Evolutionary conservation across 768 basidiomycete species (phyloP).

Genomic region (Lactarius trivialis): DNA sequence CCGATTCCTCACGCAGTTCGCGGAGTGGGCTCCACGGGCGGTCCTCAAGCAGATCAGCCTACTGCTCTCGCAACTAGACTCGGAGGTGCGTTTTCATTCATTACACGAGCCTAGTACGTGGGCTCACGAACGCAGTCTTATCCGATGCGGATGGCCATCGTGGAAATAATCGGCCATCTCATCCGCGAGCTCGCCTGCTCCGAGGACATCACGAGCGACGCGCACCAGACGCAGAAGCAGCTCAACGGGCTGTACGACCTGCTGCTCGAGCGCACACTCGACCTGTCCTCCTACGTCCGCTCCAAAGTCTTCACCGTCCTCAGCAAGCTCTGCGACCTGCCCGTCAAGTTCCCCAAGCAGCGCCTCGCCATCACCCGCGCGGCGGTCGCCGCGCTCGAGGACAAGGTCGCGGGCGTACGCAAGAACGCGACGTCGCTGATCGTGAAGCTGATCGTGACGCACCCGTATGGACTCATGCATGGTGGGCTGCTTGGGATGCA

Average conservation of each 20-base stretch:
- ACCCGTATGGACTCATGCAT: constrained; percentile 81
- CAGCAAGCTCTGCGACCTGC: constrained; percentile 67
- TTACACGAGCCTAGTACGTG: neutral
- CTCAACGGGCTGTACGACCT: constrained; percentile 76
- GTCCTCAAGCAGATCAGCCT: constrained; percentile 88
- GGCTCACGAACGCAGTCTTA: constrained; percentile 55
- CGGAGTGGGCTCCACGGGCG: constrained; percentile 70
- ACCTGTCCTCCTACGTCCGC: constrained; percentile 86
- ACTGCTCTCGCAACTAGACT: constrained; percentile 80
- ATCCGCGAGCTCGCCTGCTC: constrained; percentile 72
- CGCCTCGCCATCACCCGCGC: constrained; percentile 66
- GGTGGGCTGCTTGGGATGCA: constrained; percentile 71
- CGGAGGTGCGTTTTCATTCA: constrained; percentile 52
- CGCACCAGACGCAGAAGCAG: constrained; percentile 55
- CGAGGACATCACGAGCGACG: constrained; percentile 41
- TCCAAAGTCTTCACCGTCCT: constrained; percentile 78
- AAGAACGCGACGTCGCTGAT: constrained; percentile 75
- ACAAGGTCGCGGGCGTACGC: constrained; percentile 86
- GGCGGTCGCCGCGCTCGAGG: constrained; percentile 77
- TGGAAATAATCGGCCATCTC: constrained; percentile 83
- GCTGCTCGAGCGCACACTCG: constrained; percentile 81
- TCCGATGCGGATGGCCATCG: constrained; percentile 90
- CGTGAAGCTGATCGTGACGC: constrained; percentile 69
- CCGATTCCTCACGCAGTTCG: constrained; percentile 72
- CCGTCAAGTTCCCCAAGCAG: constrained; percentile 80